These are phyloP conservation scores for Saccharomyces paradoxus DNA, from an alignment of 805 yeast species.

Conservation along the genomic window DNA sequence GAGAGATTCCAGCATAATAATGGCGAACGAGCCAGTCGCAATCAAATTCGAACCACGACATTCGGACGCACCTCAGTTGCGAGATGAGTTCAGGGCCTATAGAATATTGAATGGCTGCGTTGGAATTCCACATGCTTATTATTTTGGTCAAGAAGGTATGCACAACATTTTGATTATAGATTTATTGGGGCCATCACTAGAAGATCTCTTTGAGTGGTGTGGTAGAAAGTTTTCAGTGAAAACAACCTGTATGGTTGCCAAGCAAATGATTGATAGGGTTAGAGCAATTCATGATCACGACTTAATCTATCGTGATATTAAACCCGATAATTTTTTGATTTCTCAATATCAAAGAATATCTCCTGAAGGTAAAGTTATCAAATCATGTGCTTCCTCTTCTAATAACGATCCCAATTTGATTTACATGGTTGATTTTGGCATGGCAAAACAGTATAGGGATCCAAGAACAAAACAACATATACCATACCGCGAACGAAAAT, in stretches of 20 bases:
- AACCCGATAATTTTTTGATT: slow-evolving; percentile 74
- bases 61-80: slow-evolving; percentile 74
- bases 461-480: slow-evolving; percentile 74
- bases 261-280: slow-evolving; percentile 67
- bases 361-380: slow-evolving; percentile 12
- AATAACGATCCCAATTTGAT: slow-evolving; percentile 56
- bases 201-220: slow-evolving; percentile 84
- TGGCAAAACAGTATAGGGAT: slow-evolving; percentile 80
- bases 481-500: slow-evolving; percentile 73
- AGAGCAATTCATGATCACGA: slow-evolving; percentile 71
- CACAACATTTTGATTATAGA: slow-evolving; percentile 73
- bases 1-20: slow-evolving; percentile 5
- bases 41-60: slow-evolving; percentile 75
- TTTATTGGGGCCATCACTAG: slow-evolving; percentile 70
- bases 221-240: slow-evolving; percentile 64
- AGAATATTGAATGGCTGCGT: slow-evolving; percentile 58
- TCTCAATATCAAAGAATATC: slow-evolving; percentile 24
- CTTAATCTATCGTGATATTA: slow-evolving; percentile 71
- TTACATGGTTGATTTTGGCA: slow-evolving; percentile 74
- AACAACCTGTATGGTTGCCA: slow-evolving; percentile 67
- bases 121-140: slow-evolving; percentile 78
- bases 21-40: slow-evolving; percentile 43
- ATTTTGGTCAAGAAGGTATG: slow-evolving; percentile 79
- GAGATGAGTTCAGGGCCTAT: slow-evolving; percentile 75
- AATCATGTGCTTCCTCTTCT: slow-evolving; percentile 43